Percentiles rank a stretch among this genome's conserved stretches.
Evolutionary conservation across 2,329 filamentous ascomycete species (phyloP).

Genomic region (Trichophyton simii): DNA sequence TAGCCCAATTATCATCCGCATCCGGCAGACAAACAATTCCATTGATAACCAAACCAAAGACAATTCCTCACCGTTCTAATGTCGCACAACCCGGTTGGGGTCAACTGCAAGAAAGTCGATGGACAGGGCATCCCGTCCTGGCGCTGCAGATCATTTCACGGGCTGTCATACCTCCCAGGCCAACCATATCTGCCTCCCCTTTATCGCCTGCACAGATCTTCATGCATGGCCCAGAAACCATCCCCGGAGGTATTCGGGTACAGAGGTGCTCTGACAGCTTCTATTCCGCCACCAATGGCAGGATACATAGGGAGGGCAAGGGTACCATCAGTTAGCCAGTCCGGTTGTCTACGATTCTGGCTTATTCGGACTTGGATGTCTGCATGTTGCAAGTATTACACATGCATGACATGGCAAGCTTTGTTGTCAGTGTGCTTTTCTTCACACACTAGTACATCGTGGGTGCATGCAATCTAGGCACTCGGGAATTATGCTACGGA

Average conservation of each 20-base stretch:
- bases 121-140: background rate
- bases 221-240: background rate
- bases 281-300: background rate
- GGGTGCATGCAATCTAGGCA: background rate
- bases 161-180: background rate
- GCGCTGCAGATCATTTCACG: background rate
- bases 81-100: background rate
- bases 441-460: background rate
- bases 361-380: background rate
- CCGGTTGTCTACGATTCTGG: background rate
- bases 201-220: background rate
- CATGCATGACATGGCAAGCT: background rate
- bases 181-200: background rate
- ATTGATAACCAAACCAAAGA: background rate
- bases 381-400: background rate
- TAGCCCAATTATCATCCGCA: background rate
- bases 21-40: background rate
- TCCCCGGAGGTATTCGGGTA: background rate
- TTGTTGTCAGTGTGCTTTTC: background rate
- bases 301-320: background rate
- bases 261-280: background rate
- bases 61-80: background rate
- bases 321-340: no score
- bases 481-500: background rate
- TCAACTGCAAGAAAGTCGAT: background rate